Base-by-base conservation (phyloP, 768 basidiomycete species). In the Agaricus blazei region DNA sequence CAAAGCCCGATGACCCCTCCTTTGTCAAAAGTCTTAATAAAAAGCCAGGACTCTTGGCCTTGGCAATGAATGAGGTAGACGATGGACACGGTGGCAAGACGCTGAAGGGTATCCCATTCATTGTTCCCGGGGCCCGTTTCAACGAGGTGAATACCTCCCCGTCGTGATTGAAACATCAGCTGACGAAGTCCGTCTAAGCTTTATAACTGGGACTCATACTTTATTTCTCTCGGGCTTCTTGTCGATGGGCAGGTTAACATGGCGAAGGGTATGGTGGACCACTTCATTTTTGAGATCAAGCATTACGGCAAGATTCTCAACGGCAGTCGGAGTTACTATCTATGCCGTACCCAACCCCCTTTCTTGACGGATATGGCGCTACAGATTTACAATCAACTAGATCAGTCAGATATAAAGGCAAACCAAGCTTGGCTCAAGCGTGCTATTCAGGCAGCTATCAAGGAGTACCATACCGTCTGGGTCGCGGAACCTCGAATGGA, bases 341-440 rank as follows among this genome's bases (percentile, higher is more conserved):
- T 99, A 55, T 91, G 90, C 68, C 88, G 96, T 59, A 90, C 93
- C 11, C 96, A 99, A 67, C 96, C 96, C 29, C 96, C 96, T 2
- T 99, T 99, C 88, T 79, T 98, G 46, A 98, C 96, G 44, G 96
- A 99, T 69, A 93, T 99, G 87, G 93, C 95, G 0, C 79, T 98
- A 38, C 97, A 98, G 68, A 96, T 98, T 67, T 98, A 90, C 76
- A 95, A 95, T 66, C 94, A 94, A 67, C 83, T 98, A 52, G 93
- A 97, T 64, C 86, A 90, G 45, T 85, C 84, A 1, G 88, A 94
- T 59, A 70, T 85, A 56, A 84, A 83, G 34, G 80, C 79, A 31
- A 96, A 97, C 75, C 88, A 88, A 19, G 74, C 76, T 44, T 99
- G 95, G 94, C 81, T 99, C 57, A 97, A 94, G 71, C 85, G 88